Conservation (phyloP, 192 early-diverging fungal genomes). For the Gonapodya prolifera region DNA sequence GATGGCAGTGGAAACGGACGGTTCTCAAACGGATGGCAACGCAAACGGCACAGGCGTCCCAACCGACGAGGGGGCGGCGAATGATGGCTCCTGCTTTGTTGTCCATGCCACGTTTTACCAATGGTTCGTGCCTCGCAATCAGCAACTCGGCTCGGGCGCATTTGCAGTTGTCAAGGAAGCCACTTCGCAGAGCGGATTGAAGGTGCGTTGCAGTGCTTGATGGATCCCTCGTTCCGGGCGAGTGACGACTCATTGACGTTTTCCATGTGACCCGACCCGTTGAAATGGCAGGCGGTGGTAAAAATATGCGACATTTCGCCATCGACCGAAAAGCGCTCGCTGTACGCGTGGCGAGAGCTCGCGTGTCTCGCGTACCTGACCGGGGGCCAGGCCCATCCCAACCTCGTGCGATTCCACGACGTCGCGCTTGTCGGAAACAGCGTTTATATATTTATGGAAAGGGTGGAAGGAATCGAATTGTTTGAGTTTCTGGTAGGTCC, state of each 20-base stretch:
- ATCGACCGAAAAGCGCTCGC: not conserved
- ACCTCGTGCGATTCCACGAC: constrained; percentile 3
- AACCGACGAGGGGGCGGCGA: too few relatives aligned
- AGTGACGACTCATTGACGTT: not conserved
- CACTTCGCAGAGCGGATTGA: not conserved
- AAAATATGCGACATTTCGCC: not conserved
- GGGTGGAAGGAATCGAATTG: not conserved
- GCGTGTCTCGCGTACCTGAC: not conserved
- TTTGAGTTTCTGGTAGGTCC: not conserved
- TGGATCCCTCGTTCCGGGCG: too few relatives aligned
- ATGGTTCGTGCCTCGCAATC: not conserved
- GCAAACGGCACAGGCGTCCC: too few relatives aligned
- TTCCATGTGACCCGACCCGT: not conserved
- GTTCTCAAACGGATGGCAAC: too few relatives aligned
- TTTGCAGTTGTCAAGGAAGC: not conserved
- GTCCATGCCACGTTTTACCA: not conserved
- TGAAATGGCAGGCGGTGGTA: not conserved
- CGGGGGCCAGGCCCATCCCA: not conserved
- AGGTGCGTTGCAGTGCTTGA: not conserved
- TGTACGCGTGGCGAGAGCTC: not conserved
- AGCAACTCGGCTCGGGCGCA: not conserved
- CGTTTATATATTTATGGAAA: not conserved
- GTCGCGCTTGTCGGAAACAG: not conserved
- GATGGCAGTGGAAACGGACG: not conserved
- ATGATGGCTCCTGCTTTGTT: too few relatives aligned